These are phyloP conservation scores for Cronartium ribicola DNA, from an alignment of 1,284 basidiomycete species.

Conservation along the genomic window DNA sequence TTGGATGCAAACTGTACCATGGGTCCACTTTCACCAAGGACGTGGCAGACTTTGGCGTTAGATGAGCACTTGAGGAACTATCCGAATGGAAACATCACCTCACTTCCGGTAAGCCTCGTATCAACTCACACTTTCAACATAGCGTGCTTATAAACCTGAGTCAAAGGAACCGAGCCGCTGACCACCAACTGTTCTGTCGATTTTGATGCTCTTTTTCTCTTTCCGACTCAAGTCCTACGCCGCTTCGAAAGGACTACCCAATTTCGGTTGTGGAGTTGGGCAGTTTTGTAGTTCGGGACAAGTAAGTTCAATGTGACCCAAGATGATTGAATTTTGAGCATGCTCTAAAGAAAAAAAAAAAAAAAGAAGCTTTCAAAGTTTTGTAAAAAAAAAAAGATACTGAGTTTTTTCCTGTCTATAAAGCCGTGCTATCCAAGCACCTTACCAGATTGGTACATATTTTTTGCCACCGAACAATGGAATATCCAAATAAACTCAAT, in stretches of 20 bases:
- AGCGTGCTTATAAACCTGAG: neutral
- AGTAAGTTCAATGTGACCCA: neutral
- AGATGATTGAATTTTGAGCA: neutral
- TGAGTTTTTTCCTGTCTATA: neutral
- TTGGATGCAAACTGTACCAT: conserved; percentile 19
- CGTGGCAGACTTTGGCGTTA: conserved; percentile 26
- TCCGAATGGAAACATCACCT: conserved; percentile 22
- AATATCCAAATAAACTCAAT: conserved; percentile 38
- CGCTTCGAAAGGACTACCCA: conserved; percentile 13
- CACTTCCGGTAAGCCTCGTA: conserved; percentile 18
- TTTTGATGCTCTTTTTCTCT: neutral
- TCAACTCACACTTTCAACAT: neutral
- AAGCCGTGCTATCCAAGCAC: conserved; percentile 40
- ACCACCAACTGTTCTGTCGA: neutral
- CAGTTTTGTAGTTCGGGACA: conserved; percentile 35
- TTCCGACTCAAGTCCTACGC: conserved; percentile 31
- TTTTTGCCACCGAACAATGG: conserved; percentile 42
- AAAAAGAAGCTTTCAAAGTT: neutral
- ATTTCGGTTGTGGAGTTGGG: conserved; percentile 39
- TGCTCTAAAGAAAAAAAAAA: neutral
- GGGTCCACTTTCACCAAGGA: conserved; percentile 19
- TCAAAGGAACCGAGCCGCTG: neutral
- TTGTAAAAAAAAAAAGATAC: neutral
- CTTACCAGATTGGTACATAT: conserved; percentile 40
- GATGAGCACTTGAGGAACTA: conserved; percentile 35